A percentile compares a stretch with the other conserved stretches of the same genome.
Evolutionary conservation across 1,139 yeast species (phyloP).

Genomic region (Pneumocystis jirovecii): DNA sequence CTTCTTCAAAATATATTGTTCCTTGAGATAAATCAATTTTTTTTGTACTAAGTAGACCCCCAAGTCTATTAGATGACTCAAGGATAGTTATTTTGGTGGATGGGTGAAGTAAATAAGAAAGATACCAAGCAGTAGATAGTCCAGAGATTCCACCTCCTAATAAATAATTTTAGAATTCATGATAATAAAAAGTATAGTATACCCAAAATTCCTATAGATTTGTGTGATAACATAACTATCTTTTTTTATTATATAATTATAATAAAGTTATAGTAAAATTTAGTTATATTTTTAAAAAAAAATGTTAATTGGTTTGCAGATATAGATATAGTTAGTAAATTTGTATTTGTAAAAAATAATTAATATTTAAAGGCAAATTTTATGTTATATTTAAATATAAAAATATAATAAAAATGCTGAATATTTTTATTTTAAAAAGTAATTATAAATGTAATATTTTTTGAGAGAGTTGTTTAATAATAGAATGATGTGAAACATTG

Average conservation of each 20-base stretch:
- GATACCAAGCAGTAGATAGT: constrained; percentile 58
- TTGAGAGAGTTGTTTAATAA: no score
- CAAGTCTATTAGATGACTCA: constrained; percentile 42
- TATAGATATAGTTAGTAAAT: no score
- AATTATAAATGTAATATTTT: no score
- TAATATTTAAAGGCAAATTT: no score
- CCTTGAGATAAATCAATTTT: constrained; percentile 9
- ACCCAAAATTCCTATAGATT: not conserved
- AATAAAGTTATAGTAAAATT: not conserved
- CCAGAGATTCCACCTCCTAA: constrained; percentile 82
- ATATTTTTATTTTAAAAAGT: no score
- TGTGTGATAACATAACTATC: not conserved
- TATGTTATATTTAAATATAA: no score
- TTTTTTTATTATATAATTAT: not conserved
- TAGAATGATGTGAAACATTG: no score
- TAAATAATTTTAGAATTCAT: not conserved
- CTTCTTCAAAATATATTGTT: constrained; percentile 24
- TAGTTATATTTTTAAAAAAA: not conserved
- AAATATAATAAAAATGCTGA: no score
- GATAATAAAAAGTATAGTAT: not conserved
- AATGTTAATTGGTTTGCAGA: not conserved
- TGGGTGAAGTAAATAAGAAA: constrained; percentile 40
- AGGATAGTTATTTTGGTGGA: constrained; percentile 50
- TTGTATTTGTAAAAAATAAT: no score
- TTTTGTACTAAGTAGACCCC: constrained; percentile 65